Evolutionary conservation across 495 filamentous ascomycete species (phyloP), one percentile per base, ranked within the genome.

Genomic region (Penicillium robsamsonii): DNA sequence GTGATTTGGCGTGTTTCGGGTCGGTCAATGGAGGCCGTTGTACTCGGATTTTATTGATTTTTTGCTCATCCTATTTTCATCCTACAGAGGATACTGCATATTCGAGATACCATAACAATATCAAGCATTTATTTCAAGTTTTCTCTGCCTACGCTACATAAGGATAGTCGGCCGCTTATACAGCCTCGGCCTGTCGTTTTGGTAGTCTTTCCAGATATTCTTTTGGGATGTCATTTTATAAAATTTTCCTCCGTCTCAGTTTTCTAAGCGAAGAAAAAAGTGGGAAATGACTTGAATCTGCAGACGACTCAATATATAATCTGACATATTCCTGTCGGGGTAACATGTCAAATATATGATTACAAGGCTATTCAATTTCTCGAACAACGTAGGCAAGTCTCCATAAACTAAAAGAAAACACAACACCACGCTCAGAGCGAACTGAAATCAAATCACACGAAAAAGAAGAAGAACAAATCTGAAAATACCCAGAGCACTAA

Each of bases 401-500:
- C 15, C n/a, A 46, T n/a, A 41, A 50, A 50, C 46, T 13, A 40
- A 33, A 45, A n/a, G 12, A 57, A 53, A 59, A 57, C 46, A 29
- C 15, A 58, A 55, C 50, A 56, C 27, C 40, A 54, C 51, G 58
- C 50, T 53, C 37, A 57, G 27, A 17, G n/a, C 30, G 25, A 18
- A 42, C n/a, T 30, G 11, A n/a, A 52, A 55, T 53, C 29, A 53
- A 58, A 52, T 33, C 56, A 42, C 35, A 54, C 24, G 12, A n/a
- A 41, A 53, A 47, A 50, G 41, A 50, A 50, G 48, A 40, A 53
- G 52, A 55, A 50, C 51, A 46, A 29, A 41, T 54, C 49, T 65
- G 47, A 50, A 45, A 24, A 44, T 59, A 57, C 53, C 17, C 50
- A 45, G 17, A 55, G 8, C 44, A 48, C 37, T 37, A 41, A 27